Evolutionary conservation across 768 basidiomycete genomes (phyloP).

Genomic region (Phanerochaete carnosa): DNA sequence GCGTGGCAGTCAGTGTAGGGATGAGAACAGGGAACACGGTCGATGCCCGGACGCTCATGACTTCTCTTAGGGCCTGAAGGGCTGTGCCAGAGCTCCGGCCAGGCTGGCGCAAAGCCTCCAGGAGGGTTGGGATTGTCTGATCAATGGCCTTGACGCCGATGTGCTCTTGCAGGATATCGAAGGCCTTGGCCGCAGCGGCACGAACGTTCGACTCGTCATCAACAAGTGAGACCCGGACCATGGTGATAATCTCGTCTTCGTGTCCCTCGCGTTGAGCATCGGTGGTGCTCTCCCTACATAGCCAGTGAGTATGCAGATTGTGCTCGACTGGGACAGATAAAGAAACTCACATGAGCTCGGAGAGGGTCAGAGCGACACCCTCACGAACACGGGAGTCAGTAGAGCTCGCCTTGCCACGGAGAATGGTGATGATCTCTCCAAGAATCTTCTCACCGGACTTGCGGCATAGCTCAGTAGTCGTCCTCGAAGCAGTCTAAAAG

Average conservation of each 20-base stretch:
- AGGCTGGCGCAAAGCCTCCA: slow-evolving; percentile 91
- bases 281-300: slow-evolving; percentile 71
- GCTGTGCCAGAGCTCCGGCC: slow-evolving; percentile 95
- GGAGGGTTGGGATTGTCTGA: slow-evolving; percentile 90
- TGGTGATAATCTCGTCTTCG: slow-evolving; percentile 82
- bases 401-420: slow-evolving; percentile 65
- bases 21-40: slow-evolving; percentile 98
- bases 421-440: slow-evolving; percentile 75
- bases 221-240: slow-evolving; percentile 82
- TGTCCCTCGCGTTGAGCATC: slow-evolving; percentile 84
- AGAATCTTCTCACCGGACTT: slow-evolving; percentile 94
- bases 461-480: slow-evolving; percentile 84
- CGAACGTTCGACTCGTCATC: slow-evolving; percentile 86
- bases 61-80: slow-evolving; percentile 87
- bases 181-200: slow-evolving; percentile 81
- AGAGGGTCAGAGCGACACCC: slow-evolving; percentile 85
- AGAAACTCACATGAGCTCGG: slow-evolving; percentile 76
- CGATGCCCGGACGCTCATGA: slow-evolving; percentile 90
- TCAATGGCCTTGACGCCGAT: slow-evolving; percentile 92
- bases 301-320: slow-evolving; percentile 7
- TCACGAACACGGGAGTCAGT: slow-evolving; percentile 64
- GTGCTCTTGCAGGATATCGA: slow-evolving; percentile 91
- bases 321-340: not conserved
- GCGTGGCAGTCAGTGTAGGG: slow-evolving; percentile 84
- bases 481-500: slow-evolving; percentile 79